phyloP scores from a whole-genome alignment of 805 yeast genomes.

The Saturnispora bothae region DNA sequence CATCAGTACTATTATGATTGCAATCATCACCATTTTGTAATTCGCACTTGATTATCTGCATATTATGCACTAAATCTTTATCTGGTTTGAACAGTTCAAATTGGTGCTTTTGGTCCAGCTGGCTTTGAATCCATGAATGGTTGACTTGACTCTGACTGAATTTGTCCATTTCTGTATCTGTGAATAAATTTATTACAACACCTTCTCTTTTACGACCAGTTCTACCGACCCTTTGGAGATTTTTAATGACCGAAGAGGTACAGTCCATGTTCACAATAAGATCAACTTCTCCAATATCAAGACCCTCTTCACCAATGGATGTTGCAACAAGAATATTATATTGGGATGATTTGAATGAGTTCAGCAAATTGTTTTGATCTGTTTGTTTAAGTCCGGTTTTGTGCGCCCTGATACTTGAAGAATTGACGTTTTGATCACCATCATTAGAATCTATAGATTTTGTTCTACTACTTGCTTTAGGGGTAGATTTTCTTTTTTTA shows the following conservation, averaged over 20 bases:
- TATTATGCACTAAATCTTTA: slow-evolving; percentile 18
- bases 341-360: slow-evolving; percentile 59
- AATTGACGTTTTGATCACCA: slow-evolving; percentile 25
- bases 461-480: not conserved
- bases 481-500: slow-evolving; percentile 19
- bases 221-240: slow-evolving; percentile 94
- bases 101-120: no score
- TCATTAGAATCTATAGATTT: not conserved
- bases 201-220: slow-evolving; percentile 96
- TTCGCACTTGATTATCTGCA: no score
- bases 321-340: slow-evolving; percentile 87
- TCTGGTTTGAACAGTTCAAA: slow-evolving; percentile 4
- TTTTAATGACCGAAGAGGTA: slow-evolving; percentile 86
- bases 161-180: slow-evolving; percentile 68
- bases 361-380: slow-evolving; percentile 69
- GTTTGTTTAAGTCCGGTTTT: slow-evolving; percentile 84
- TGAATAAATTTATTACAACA: slow-evolving; percentile 58
- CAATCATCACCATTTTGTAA: no score
- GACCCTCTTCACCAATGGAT: slow-evolving; percentile 96
- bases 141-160: no score
- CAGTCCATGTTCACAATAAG: slow-evolving; percentile 87
- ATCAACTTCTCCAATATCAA: slow-evolving; percentile 97
- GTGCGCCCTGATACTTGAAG: slow-evolving; percentile 73
- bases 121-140: no score
- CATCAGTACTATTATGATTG: no score